A percentile compares a stretch with the other conserved stretches of the same genome.
Conservation (phyloP, 73 alveolate genomes). For the Urostyla sp. region DNA sequence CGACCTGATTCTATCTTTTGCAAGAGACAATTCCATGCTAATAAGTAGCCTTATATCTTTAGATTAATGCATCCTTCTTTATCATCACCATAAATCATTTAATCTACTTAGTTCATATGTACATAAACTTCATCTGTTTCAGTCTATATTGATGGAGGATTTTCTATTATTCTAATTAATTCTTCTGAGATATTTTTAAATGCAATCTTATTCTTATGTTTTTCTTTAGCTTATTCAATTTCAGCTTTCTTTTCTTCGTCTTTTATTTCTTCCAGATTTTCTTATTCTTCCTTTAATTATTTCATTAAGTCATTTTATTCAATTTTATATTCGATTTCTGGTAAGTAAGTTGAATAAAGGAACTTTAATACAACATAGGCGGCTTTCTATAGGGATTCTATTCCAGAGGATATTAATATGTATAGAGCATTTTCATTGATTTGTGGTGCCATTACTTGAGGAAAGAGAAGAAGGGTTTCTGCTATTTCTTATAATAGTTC, state of each 20-base stretch:
- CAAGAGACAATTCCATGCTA: constrained; percentile 66
- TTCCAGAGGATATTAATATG: constrained; percentile 24
- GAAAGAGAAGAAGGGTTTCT: constrained; percentile 38
- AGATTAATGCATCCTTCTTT: constrained; percentile 49
- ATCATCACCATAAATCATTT: constrained; percentile 20
- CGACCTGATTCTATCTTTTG: constrained; percentile 54
- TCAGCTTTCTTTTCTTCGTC: constrained; percentile 18
- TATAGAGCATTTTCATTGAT: constrained; percentile 57
- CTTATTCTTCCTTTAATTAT: constrained; percentile 13
- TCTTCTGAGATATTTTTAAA: constrained; percentile 54
- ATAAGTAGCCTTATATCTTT: constrained; percentile 57
- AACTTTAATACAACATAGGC: constrained; percentile 47
- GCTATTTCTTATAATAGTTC: constrained; percentile 55
- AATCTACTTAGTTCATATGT: not conserved
- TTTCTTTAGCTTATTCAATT: constrained; percentile 1
- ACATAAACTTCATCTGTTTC: constrained; percentile 35
- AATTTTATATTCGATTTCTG: constrained; percentile 19
- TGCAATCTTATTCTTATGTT: constrained; percentile 53
- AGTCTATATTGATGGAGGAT: constrained; percentile 50
- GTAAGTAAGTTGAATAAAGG: constrained; percentile 54
- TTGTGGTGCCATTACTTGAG: constrained; percentile 6
- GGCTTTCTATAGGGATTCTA: constrained; percentile 41
- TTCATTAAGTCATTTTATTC: constrained; percentile 20
- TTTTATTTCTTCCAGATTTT: not conserved
- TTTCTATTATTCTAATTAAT: constrained; percentile 51